phyloP scores from a whole-genome alignment of 495 filamentous ascomycete genomes.

The Penicillium coprophilum region DNA sequence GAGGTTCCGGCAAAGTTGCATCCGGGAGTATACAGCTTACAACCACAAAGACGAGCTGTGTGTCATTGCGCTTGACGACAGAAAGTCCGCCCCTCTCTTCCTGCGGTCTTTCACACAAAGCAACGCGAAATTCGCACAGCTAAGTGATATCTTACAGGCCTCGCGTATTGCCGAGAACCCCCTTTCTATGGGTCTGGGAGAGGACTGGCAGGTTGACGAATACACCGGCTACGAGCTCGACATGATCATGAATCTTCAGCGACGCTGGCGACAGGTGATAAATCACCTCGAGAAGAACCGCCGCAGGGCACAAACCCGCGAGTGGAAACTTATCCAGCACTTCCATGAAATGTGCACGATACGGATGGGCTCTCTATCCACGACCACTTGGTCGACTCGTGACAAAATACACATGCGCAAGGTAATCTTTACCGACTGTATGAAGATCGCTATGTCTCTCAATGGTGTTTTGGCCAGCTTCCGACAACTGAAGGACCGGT shows the following conservation, averaged over 20 bases:
- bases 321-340: conserved; percentile 2
- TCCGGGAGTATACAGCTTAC: conserved; percentile 8
- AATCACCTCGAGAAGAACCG: conserved; percentile 1
- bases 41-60: conserved; percentile 16
- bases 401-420: conserved; percentile 14
- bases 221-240: conserved; percentile 10
- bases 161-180: background rate
- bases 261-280: conserved; percentile 13
- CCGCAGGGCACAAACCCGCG: background rate
- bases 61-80: conserved; percentile 16
- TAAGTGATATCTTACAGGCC: background rate
- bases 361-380: background rate
- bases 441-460: conserved; percentile 3
- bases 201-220: conserved; percentile 1
- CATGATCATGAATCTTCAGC: conserved; percentile 12
- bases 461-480: background rate
- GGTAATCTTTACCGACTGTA: conserved; percentile 10
- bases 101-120: background rate
- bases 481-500: conserved; percentile 2
- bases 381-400: background rate
- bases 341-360: background rate
- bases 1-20: conserved; percentile 5
- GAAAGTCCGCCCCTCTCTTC: background rate
- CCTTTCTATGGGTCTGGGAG: background rate
- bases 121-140: conserved; percentile 1